These are phyloP conservation scores for Huiozyma sinensis DNA, from an alignment of 805 yeast species.

Conservation along the genomic window DNA sequence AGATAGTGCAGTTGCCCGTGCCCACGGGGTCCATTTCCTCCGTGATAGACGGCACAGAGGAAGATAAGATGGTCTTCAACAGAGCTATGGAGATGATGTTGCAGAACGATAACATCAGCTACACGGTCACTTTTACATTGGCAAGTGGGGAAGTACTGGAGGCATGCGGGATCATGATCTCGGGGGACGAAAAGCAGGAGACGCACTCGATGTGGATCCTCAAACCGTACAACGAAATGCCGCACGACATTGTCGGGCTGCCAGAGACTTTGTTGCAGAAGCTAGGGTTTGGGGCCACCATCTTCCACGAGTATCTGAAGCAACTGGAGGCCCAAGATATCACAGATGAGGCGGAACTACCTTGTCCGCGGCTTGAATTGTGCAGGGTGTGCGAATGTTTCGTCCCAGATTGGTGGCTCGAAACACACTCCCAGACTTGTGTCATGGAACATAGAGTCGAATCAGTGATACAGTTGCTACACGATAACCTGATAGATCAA, in stretches of 20 bases:
- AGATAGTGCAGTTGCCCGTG: conserved; percentile 8
- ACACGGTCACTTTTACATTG: conserved; percentile 52
- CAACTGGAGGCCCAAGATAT: conserved; percentile 44
- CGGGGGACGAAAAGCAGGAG: conserved; percentile 38
- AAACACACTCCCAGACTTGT: conserved; percentile 81
- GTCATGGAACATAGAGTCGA: conserved; percentile 74
- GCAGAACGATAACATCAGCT: conserved; percentile 55
- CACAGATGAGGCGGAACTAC: conserved; percentile 52
- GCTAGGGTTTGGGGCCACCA: conserved; percentile 81
- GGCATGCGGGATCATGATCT: conserved; percentile 86
- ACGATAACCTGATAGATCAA: conserved; percentile 71
- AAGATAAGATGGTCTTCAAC: conserved; percentile 57
- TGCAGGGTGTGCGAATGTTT: conserved; percentile 88
- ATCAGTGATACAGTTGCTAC: conserved; percentile 62
- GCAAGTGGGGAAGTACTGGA: conserved; percentile 56
- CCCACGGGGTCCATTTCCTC: conserved; percentile 34
- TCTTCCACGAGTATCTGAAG: conserved; percentile 64
- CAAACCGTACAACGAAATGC: conserved; percentile 42
- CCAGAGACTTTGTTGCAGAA: conserved; percentile 39
- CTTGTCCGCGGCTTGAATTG: conserved; percentile 70
- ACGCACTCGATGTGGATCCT: conserved; percentile 90
- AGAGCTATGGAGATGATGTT: conserved; percentile 64
- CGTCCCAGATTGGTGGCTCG: conserved; percentile 96
- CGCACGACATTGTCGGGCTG: conserved; percentile 24
- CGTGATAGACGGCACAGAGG: conserved; percentile 52